Percentiles rank a stretch among this genome's conserved stretches.
Evolutionary conservation across 495 filamentous ascomycete genomes (phyloP).

Genomic region (Penicillium bialowiezense): DNA sequence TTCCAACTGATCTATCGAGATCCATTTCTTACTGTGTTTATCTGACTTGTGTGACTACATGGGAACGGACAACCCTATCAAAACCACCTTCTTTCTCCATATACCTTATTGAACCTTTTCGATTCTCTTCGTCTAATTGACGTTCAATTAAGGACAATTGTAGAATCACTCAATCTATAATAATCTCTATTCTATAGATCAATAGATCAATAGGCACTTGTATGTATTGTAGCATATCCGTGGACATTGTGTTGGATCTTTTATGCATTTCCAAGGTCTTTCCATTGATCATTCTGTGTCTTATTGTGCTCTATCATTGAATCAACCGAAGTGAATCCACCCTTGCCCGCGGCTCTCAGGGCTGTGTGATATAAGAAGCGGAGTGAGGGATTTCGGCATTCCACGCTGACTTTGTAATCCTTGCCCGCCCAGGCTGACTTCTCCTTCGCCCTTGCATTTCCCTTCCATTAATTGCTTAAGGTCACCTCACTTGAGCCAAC

Average conservation of each 20-base stretch:
- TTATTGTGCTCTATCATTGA: too few species aligned
- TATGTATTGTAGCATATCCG: too few species aligned
- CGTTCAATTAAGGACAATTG: too few species aligned
- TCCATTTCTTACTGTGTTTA: slow-evolving; percentile 6
- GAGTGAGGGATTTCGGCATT: slow-evolving; percentile 20
- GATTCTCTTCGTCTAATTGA: background rate
- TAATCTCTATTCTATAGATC: too few species aligned
- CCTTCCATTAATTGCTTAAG: slow-evolving; percentile 1
- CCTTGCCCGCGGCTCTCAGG: too few species aligned
- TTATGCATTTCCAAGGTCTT: too few species aligned
- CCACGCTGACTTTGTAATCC: slow-evolving; percentile 8
- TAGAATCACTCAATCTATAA: too few species aligned
- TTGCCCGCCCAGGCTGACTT: background rate
- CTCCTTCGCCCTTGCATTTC: slow-evolving; percentile 11
- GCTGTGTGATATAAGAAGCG: too few species aligned
- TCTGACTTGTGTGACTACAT: slow-evolving; percentile 8
- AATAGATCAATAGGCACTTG: too few species aligned
- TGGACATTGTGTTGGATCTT: slow-evolving; percentile 11
- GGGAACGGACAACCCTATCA: slow-evolving; percentile 1
- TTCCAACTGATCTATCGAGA: slow-evolving; percentile 1
- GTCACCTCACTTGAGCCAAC: too few species aligned
- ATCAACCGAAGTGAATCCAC: too few species aligned
- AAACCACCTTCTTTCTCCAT: slow-evolving; percentile 1
- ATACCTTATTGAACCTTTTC: background rate
- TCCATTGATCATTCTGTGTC: too few species aligned